phyloP scores from a whole-genome alignment of 306 rosid genomes.

The Lathyrus aphaca region DNA sequence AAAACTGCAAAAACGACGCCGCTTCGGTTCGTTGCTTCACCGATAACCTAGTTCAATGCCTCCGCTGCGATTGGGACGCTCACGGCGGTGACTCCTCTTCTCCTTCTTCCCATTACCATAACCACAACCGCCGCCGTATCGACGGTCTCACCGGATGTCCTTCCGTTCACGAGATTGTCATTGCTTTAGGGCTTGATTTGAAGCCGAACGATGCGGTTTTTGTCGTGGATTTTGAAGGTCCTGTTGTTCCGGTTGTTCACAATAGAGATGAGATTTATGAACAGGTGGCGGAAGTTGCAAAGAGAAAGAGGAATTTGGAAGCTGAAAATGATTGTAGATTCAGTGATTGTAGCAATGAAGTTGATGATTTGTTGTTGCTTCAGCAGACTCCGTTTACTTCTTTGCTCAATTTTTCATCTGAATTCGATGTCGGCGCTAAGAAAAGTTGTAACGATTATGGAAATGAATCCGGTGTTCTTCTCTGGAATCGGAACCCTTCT shows the following conservation, averaged over 20 bases:
- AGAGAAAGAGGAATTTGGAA: slow-evolving; percentile 13
- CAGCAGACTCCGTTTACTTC: slow-evolving; percentile 49
- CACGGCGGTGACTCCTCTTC: slow-evolving; percentile 13
- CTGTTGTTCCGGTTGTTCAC: slow-evolving; percentile 30
- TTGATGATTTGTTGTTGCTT: slow-evolving; percentile 38
- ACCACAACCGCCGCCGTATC: slow-evolving; percentile 28
- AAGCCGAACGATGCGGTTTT: not conserved
- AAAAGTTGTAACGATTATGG: slow-evolving; percentile 23
- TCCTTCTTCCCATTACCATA: not conserved
- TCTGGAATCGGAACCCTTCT: slow-evolving; percentile 36
- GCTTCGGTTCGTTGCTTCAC: slow-evolving; percentile 37
- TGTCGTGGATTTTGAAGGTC: not conserved
- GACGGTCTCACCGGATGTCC: slow-evolving; percentile 49
- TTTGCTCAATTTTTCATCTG: slow-evolving; percentile 36
- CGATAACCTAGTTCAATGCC: slow-evolving; percentile 46
- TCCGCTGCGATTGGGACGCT: slow-evolving; percentile 42
- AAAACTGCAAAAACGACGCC: slow-evolving; percentile 39
- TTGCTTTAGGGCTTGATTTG: slow-evolving; percentile 33
- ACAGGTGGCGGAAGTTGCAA: slow-evolving; percentile 46
- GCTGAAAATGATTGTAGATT: not conserved
- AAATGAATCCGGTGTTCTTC: slow-evolving; percentile 32
- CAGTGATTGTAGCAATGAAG: not conserved
- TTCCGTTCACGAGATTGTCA: slow-evolving; percentile 43
- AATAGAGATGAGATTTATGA: slow-evolving; percentile 37
- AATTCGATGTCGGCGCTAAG: slow-evolving; percentile 8